Conservation (phyloP, 2,329 filamentous ascomycete species). For the Tolypocladium sp. region DNA sequence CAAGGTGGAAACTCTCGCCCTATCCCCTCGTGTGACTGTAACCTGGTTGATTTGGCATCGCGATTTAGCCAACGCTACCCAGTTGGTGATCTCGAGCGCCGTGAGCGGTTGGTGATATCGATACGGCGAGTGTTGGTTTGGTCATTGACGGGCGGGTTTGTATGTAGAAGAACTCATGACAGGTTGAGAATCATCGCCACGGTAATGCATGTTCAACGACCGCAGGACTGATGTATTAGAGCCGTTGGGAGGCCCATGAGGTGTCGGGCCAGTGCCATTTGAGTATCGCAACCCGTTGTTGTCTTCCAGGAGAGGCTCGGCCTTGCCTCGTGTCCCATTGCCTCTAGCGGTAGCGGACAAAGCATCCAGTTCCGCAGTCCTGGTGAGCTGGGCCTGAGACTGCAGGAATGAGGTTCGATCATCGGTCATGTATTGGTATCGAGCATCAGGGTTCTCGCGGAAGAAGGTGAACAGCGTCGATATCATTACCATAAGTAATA, state of each 20-base stretch:
- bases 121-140: background rate
- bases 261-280: background rate
- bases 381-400: slow-evolving; percentile 70
- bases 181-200: background rate
- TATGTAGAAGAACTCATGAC: background rate
- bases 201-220: background rate
- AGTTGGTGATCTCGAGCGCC: background rate
- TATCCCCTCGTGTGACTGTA: background rate
- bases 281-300: slow-evolving; percentile 25
- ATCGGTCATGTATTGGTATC: slow-evolving; percentile 94
- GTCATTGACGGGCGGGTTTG: background rate
- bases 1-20: background rate
- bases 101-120: background rate
- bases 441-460: slow-evolving; percentile 87
- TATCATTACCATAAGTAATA: slow-evolving; percentile 67
- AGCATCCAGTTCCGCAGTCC: slow-evolving; percentile 83
- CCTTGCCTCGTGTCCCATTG: slow-evolving; percentile 51
- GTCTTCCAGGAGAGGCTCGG: slow-evolving; percentile 26
- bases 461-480: slow-evolving; percentile 60
- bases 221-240: background rate
- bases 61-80: background rate
- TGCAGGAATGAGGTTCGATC: slow-evolving; percentile 97
- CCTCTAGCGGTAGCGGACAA: slow-evolving; percentile 82
- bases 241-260: background rate
- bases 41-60: background rate